These are phyloP conservation scores for Schoenoplectus tabernaemontani DNA, from an alignment of 202 grass and related monocot genomes.

Conservation along the genomic window DNA sequence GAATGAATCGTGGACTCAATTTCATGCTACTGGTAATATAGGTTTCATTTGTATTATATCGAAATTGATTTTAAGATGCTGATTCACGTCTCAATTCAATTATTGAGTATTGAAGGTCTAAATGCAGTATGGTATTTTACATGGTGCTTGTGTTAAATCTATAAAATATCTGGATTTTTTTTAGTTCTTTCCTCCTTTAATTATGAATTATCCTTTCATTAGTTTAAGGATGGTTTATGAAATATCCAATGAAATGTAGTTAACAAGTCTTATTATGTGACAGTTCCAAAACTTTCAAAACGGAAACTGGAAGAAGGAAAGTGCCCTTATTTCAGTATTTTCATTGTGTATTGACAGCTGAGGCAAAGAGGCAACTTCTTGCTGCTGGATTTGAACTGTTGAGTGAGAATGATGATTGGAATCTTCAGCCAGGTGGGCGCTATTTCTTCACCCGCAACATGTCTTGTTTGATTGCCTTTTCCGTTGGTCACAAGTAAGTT, in stretches of 20 bases:
- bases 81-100: background rate
- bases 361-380: slow-evolving; percentile 85
- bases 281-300: background rate
- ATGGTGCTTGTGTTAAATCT: background rate
- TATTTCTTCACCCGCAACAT: slow-evolving; percentile 98
- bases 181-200: background rate
- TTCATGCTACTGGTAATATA: slow-evolving; percentile 69
- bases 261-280: background rate
- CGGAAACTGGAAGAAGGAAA: too few species aligned
- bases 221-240: background rate
- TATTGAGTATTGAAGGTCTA: background rate
- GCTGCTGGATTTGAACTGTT: slow-evolving; percentile 66
- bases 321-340: background rate
- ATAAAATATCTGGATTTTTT: background rate
- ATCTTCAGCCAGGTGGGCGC: slow-evolving; percentile 75
- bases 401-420: slow-evolving; percentile 82
- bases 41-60: background rate
- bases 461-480: slow-evolving; percentile 86
- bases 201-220: background rate
- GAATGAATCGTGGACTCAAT: slow-evolving; percentile 98
- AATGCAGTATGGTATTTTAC: background rate
- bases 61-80: background rate
- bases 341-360: slow-evolving; percentile 40
- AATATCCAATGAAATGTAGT: background rate
- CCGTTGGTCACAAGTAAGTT: slow-evolving; percentile 55